Evolutionary conservation across 768 basidiomycete genomes (phyloP).

Genomic region (Atractiella rhizophila): DNA sequence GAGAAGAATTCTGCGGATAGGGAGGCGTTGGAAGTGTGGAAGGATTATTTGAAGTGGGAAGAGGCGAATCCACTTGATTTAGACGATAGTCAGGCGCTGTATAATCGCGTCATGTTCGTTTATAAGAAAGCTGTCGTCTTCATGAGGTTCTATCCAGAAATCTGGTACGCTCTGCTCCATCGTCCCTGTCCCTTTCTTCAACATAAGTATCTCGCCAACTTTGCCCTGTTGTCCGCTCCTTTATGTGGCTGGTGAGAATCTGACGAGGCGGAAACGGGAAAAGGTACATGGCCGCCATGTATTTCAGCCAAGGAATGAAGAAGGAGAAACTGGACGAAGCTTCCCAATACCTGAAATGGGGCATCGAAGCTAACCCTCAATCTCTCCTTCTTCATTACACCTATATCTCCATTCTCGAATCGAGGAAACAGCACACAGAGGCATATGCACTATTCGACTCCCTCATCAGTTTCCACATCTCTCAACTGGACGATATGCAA

Average conservation of each 20-base stretch:
- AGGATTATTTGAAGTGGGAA: slow-evolving; percentile 80
- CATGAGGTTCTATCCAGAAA: slow-evolving; percentile 83
- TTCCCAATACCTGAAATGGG: slow-evolving; percentile 47
- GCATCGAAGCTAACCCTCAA: slow-evolving; percentile 62
- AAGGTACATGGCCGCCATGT: slow-evolving; percentile 77
- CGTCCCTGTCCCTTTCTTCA: background rate
- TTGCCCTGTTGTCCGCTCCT: background rate
- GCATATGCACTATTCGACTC: slow-evolving; percentile 50
- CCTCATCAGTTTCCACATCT: no score
- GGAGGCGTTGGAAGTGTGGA: slow-evolving; percentile 60
- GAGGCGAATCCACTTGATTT: slow-evolving; percentile 80
- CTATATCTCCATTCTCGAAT: slow-evolving; percentile 47
- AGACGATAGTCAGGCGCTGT: slow-evolving; percentile 44
- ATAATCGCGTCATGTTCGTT: slow-evolving; percentile 48
- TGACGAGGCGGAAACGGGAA: no score
- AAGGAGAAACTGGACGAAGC: slow-evolving; percentile 62
- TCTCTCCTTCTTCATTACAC: slow-evolving; percentile 81
- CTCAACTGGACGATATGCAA: no score
- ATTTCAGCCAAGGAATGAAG: slow-evolving; percentile 47
- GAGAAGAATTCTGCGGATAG: slow-evolving; percentile 47
- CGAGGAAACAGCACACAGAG: slow-evolving; percentile 40
- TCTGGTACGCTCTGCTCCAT: slow-evolving; percentile 36
- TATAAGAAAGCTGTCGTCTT: slow-evolving; percentile 71
- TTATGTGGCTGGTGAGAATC: background rate
- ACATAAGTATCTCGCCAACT: background rate